Percentiles rank a stretch among this genome's conserved stretches.
phyloP scores from a whole-genome alignment of 1,139 yeast genomes.

The Eremothecium gossypii region DNA sequence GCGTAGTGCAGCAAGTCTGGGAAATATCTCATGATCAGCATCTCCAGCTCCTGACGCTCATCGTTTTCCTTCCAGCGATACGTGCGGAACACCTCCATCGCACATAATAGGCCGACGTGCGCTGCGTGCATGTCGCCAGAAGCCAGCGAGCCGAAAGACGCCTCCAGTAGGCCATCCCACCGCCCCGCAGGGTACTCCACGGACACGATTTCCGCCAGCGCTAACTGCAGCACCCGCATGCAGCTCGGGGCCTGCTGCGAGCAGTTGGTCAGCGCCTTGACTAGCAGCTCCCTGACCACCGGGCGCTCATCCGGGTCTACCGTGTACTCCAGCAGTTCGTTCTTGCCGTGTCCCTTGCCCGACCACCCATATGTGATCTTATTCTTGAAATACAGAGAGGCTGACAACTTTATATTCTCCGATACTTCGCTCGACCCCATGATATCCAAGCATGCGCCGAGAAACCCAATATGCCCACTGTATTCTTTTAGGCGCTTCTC shows the following conservation, averaged over 20 bases:
- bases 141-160: slow-evolving; percentile 50
- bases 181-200: slow-evolving; percentile 52
- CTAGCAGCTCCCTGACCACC: slow-evolving; percentile 49
- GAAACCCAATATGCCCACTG: slow-evolving; percentile 55
- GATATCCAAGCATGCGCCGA: slow-evolving; percentile 77
- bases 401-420: slow-evolving; percentile 57
- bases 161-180: slow-evolving; percentile 63
- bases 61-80: slow-evolving; percentile 70
- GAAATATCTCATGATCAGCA: slow-evolving; percentile 53
- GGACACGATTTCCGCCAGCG: slow-evolving; percentile 54
- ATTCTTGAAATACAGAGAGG: slow-evolving; percentile 84
- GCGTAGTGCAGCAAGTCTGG: slow-evolving; percentile 65
- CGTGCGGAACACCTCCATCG: slow-evolving; percentile 64
- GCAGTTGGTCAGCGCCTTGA: slow-evolving; percentile 34
- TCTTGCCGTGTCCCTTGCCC: slow-evolving; percentile 22
- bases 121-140: slow-evolving; percentile 47
- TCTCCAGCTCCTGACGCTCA: slow-evolving; percentile 49
- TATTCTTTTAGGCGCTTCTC: slow-evolving; percentile 56
- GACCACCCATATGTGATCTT: slow-evolving; percentile 60
- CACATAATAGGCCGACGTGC: slow-evolving; percentile 68
- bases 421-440: slow-evolving; percentile 47
- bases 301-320: slow-evolving; percentile 68
- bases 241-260: slow-evolving; percentile 31
- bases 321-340: slow-evolving; percentile 26
- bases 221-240: slow-evolving; percentile 44